These are phyloP conservation scores for Neonectria faginata DNA, from an alignment of 2,329 filamentous ascomycete genomes.

Conservation along the genomic window DNA sequence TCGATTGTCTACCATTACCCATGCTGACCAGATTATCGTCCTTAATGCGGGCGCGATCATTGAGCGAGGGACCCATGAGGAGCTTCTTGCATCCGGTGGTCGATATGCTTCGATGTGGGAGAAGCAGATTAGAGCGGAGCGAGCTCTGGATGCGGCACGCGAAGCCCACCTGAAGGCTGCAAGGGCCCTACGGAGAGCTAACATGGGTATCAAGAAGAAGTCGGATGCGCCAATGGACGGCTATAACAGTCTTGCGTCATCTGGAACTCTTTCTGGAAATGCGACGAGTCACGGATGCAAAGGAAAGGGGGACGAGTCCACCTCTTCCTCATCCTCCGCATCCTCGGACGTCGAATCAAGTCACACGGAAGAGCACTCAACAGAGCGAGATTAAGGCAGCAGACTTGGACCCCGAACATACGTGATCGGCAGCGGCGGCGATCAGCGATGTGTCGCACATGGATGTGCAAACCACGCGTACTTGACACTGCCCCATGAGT, in stretches of 20 bases:
- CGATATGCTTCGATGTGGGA: conserved; percentile 89
- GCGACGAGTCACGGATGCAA: conserved; percentile 47
- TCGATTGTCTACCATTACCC: conserved; percentile 85
- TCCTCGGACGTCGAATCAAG: conserved; percentile 55
- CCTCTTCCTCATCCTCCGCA: conserved; percentile 49
- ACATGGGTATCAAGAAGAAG: conserved; percentile 57
- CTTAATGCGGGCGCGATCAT: conserved; percentile 80
- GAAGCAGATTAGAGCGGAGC: conserved; percentile 85
- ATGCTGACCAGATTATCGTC: conserved; percentile 87
- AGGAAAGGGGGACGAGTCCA: conserved; percentile 50
- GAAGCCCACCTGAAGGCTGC: conserved; percentile 53
- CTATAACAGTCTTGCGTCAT: conserved; percentile 60
- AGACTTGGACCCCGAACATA: conserved; percentile 9
- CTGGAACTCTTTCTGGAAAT: conserved; percentile 54
- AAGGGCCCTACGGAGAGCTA: conserved; percentile 60
- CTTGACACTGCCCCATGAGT: conserved; percentile 23
- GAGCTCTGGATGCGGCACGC: conserved; percentile 60
- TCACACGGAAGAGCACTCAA: conserved; percentile 47
- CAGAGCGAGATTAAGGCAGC: conserved; percentile 40
- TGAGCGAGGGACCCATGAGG: conserved; percentile 82
- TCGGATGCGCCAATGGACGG: conserved; percentile 59
- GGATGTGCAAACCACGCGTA: conserved; percentile 6
- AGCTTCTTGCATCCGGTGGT: conserved; percentile 76
- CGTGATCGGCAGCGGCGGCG: conserved; percentile 17
- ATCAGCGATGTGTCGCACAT: conserved; percentile 11